These are phyloP conservation scores for Tetrapisispora fleetii DNA, from an alignment of 805 yeast genomes.

Conservation along the genomic window DNA sequence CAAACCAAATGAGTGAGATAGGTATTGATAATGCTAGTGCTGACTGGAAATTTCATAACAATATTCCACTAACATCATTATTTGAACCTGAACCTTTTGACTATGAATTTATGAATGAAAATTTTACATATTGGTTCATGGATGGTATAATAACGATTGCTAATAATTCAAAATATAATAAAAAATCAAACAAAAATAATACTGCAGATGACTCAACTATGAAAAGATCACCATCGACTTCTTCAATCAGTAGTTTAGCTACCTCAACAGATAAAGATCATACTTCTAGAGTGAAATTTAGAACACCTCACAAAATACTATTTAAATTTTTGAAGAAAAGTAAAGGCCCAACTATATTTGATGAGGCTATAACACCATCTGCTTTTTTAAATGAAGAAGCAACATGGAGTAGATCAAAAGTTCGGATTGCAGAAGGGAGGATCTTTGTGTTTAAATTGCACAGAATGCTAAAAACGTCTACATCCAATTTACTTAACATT, in stretches of 20 bases:
- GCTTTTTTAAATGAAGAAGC: slow-evolving; percentile 17
- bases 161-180: slow-evolving; percentile 1
- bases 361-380: slow-evolving; percentile 9
- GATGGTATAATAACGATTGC: slow-evolving; percentile 15
- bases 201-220: background rate
- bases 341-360: slow-evolving; percentile 7
- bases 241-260: background rate
- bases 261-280: background rate
- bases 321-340: slow-evolving; percentile 17
- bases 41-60: slow-evolving; percentile 21
- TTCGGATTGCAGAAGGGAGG: slow-evolving; percentile 22
- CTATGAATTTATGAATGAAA: slow-evolving; percentile 6
- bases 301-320: slow-evolving; percentile 4
- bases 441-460: slow-evolving; percentile 14
- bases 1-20: background rate
- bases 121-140: slow-evolving; percentile 20
- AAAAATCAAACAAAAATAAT: background rate
- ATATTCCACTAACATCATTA: slow-evolving; percentile 15
- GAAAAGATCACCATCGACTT: background rate
- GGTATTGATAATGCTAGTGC: slow-evolving; percentile 11
- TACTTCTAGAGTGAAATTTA: background rate
- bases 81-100: slow-evolving; percentile 21
- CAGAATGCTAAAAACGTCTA: background rate
- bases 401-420: slow-evolving; percentile 15
- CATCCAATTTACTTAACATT: background rate